Base-by-base conservation (phyloP, 352 stramenopile genomes). In the Globisporangium cylindrosporum region DNA sequence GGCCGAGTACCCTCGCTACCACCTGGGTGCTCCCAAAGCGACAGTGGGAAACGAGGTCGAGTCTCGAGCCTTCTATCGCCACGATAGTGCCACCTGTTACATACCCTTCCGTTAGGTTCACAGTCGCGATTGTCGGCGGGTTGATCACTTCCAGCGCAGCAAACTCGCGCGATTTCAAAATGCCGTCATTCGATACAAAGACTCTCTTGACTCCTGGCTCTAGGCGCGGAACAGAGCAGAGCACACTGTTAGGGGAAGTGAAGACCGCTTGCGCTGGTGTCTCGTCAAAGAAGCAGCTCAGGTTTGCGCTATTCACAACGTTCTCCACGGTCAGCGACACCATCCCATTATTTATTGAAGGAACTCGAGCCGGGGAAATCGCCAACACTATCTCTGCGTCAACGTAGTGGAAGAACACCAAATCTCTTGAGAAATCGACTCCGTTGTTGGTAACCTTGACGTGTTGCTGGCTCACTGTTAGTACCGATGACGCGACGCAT, bases 371-470 rank as follows among this genome's bases (percentile, higher is more conserved):
- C 9, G 84, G 85, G 4, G 54, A 59, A 15, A 84, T 65, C 7
- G 69, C 64, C 1, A 79, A 60, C 0, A 94, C 81, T 34, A 81
- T 68, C 62, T 91, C 87, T 0, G 72, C 73, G 12, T 74, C 54
- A 49, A 69, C 41, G 48, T 80, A 91, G 5, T 59, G 79, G 53
- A 84, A 86, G 10, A 80, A 78, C 2, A 79, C 66, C 0, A 63
- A 36, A 8, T 78, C 68, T 34, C 43, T 46, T 1, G 79, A 91
- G 25, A 80, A 88, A 62, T 96, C 89, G 0, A 76, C 56, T 7
- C 74, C 82, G 34, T 96, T 96, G 68, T 84, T 92, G 18, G 75
- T 82, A 22, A 94, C 80, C 4, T 72, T 43, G 1, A 96, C 74
- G 27, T 53, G 62, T 41, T 81, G 32, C 32, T 38, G 41, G 14